Percentiles rank a stretch among this genome's conserved stretches.
These are phyloP conservation scores for Raphidocelis subcapitata DNA, from an alignment of 139 green algal species.

Conservation along the genomic window DNA sequence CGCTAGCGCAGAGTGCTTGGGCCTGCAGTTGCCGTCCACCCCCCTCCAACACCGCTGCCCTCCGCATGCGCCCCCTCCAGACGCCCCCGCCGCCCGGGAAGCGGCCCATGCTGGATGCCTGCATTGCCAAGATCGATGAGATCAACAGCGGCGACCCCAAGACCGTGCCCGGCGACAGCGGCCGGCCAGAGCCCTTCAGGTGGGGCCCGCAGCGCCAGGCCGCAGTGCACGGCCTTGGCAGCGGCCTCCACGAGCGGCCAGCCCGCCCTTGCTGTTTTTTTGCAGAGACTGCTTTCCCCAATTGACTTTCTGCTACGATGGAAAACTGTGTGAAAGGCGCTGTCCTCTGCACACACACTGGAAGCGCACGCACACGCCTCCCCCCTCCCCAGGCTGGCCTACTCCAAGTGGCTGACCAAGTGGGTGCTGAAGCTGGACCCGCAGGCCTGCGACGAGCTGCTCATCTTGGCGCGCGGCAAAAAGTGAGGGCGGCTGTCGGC, in stretches of 20 bases:
- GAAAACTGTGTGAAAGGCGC: too few species aligned
- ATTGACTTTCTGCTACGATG: too few species aligned
- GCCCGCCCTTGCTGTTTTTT: too few species aligned
- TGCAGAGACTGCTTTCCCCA: too few species aligned
- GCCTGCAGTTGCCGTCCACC: neutral
- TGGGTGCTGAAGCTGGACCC: conserved; percentile 48
- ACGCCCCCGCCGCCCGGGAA: conserved; percentile 13
- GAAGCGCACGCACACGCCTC: neutral
- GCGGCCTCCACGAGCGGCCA: too few species aligned
- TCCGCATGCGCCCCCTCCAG: neutral
- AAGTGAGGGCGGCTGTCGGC: too few species aligned
- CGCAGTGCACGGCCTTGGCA: too few species aligned
- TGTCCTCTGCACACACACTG: neutral
- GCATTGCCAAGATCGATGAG: conserved; percentile 28
- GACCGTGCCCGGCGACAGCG: neutral
- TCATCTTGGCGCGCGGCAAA: conserved; percentile 40
- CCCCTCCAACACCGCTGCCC: too few species aligned
- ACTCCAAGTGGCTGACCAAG: conserved; percentile 19
- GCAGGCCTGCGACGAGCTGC: conserved; percentile 45
- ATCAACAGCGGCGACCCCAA: conserved; percentile 36
- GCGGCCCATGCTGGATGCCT: conserved; percentile 20
- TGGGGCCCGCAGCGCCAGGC: too few species aligned
- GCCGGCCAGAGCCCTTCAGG: too few species aligned
- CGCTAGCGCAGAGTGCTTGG: neutral
- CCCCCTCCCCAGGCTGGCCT: conserved; percentile 20